Evolutionary conservation across 208 protist genomes (phyloP), one percentile per base, ranked within the genome.

Genomic region (Trypanosoma cruzi): DNA sequence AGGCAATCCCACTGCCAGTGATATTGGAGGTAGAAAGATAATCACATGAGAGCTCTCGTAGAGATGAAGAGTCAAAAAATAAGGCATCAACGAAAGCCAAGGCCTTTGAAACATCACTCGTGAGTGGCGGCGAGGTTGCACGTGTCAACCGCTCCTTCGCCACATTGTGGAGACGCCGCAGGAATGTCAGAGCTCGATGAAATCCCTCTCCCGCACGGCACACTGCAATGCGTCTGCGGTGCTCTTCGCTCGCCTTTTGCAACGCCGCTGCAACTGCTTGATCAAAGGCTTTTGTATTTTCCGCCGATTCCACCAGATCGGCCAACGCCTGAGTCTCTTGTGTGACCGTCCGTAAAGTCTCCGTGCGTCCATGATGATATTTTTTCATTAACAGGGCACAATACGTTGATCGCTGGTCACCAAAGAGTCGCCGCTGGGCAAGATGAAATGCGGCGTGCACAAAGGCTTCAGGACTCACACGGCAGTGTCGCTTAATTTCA

Each of bases 1-100:
- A 63, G 36, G 34, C 54, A 37, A 75, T 68, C 29, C 70, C 70
- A 22, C 14, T 34, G 24, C 53, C 60, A 0, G 70, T 64, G n/a
- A 75, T 64, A 32, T 75, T 75, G 6, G 70, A 75, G 3, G 70
- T 75, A 31, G 70, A 75, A n/a, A 75, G 55, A 68, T 75, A 75
- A 57, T 75, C 55, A 31, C 2, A 55, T 18, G 53, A 69, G n/a
- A 75, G 62, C 44, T 75, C 70, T 58, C 13, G 22, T 46, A 69
- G 29, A 18, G 62, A 37, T 6, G 24, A 24, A 29, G 70, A 68
- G 26, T 61, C 16, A 64, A 75, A 75, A 56, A 75, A 68, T 32
- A 49, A 34, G 40, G 44, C 36, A 13, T 75, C 70, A 40, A 68
- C 60, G 46, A 20, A 18, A 4, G 2, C 29, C 11, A 42, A 11